Evolutionary conservation across 192 early-diverging fungal species (phyloP).

Genomic region (Mortierella alpina): DNA sequence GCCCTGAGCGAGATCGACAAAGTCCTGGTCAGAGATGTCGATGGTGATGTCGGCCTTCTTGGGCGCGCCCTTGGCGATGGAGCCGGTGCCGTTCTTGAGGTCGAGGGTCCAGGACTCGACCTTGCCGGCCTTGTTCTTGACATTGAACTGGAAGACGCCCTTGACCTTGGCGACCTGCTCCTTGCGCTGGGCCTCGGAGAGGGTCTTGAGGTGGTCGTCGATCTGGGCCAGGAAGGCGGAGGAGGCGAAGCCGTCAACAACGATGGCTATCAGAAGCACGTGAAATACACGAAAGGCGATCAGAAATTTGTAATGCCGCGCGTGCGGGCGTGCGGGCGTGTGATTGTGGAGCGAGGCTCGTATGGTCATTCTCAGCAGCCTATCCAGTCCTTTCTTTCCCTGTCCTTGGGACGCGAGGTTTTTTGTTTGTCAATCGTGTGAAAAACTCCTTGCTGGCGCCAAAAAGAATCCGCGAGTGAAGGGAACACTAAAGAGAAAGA

Average conservation of each 20-base stretch:
- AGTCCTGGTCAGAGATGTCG: constrained; percentile 78
- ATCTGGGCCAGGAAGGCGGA: constrained; percentile 81
- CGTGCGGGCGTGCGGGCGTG: too few relatives aligned
- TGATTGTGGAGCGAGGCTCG: too few relatives aligned
- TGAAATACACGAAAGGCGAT: not conserved
- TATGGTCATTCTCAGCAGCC: too few relatives aligned
- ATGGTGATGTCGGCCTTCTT: constrained; percentile 80
- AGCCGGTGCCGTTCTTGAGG: constrained; percentile 70
- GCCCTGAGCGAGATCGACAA: constrained; percentile 85
- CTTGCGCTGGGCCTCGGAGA: constrained; percentile 71
- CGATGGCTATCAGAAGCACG: constrained; percentile 2
- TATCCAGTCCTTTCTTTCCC: too few relatives aligned
- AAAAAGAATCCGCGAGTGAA: too few relatives aligned
- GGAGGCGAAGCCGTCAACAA: constrained; percentile 74
- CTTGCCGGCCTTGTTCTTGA: constrained; percentile 78
- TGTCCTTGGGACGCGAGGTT: too few relatives aligned
- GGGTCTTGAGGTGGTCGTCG: constrained; percentile 63
- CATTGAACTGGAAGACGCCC: constrained; percentile 88
- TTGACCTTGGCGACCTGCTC: constrained; percentile 79
- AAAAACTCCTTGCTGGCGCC: too few relatives aligned
- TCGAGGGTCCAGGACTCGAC: constrained; percentile 81
- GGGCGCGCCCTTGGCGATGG: constrained; percentile 56
- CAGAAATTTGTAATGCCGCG: too few relatives aligned
- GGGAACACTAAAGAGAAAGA: too few relatives aligned
- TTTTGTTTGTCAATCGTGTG: too few relatives aligned